A percentile compares a stretch with the other conserved stretches of the same genome.
phyloP scores from a whole-genome alignment of 2,329 filamentous ascomycete genomes.

The Talaromyces rugulosus region DNA sequence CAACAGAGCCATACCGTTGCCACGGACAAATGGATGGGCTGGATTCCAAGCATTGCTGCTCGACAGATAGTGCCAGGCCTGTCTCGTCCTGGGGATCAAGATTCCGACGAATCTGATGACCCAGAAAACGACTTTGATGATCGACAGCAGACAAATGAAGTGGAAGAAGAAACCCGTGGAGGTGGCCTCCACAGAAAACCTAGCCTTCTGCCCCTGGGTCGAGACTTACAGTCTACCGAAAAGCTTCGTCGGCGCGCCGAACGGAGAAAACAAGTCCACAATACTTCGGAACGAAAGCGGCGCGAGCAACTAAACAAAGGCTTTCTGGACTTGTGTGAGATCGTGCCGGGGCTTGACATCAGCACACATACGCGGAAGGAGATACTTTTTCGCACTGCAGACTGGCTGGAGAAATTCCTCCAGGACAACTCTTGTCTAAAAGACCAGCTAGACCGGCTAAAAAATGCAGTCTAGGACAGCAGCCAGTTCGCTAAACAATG shows the following conservation, averaged over 20 bases:
- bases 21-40: not conserved
- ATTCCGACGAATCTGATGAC: not conserved
- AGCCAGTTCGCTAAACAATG: not conserved
- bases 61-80: not conserved
- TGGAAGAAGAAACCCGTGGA: not conserved
- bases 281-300: not conserved
- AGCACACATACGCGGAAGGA: not conserved
- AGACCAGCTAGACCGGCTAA: not conserved
- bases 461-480: not conserved
- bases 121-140: not conserved
- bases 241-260: not conserved
- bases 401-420: not conserved
- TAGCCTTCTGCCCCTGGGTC: not conserved
- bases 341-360: not conserved
- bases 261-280: not conserved
- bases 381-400: not conserved
- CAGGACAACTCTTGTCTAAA: not conserved
- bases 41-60: not conserved
- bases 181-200: not conserved
- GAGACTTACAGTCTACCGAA: not conserved
- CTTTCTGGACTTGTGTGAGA: not conserved
- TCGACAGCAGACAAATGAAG: not conserved
- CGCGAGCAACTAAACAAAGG: not conserved
- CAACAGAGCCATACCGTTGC: not conserved
- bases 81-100: not conserved